These are phyloP conservation scores for Magnaporthiopsis rhizophila DNA, from an alignment of 2,329 filamentous ascomycete species.

Conservation along the genomic window DNA sequence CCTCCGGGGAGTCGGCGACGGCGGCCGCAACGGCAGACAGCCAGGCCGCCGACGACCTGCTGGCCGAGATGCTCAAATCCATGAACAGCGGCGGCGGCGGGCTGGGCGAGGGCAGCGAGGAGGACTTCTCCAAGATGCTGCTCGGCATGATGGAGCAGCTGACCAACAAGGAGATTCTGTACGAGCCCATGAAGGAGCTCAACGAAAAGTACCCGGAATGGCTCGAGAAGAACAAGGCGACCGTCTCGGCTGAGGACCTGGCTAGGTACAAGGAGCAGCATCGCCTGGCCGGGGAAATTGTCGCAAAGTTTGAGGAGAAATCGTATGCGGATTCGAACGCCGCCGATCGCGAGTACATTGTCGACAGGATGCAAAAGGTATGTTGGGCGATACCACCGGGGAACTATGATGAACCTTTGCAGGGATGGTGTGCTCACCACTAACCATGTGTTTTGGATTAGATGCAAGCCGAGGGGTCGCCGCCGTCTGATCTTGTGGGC, in stretches of 20 bases:
- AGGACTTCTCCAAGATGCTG: slow-evolving; percentile 90
- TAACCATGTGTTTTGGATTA: slow-evolving; percentile 27
- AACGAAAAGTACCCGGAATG: slow-evolving; percentile 86
- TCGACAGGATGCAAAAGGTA: slow-evolving; percentile 97
- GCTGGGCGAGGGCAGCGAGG: slow-evolving; percentile 53
- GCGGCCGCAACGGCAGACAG: slow-evolving; percentile 52
- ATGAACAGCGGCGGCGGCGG: slow-evolving; percentile 55
- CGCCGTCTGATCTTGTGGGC: slow-evolving; percentile 83
- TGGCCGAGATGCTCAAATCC: slow-evolving; percentile 88
- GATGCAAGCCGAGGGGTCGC: slow-evolving; percentile 96
- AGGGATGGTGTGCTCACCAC: neutral
- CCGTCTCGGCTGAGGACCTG: slow-evolving; percentile 62
- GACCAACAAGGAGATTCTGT: slow-evolving; percentile 95
- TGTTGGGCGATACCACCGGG: slow-evolving; percentile 17
- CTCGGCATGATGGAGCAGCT: slow-evolving; percentile 99
- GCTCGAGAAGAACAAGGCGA: slow-evolving; percentile 68
- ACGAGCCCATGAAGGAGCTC: slow-evolving; percentile 97
- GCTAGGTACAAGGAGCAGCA: slow-evolving; percentile 77
- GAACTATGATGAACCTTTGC: neutral
- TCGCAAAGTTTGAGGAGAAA: slow-evolving; percentile 75
- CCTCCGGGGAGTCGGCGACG: slow-evolving; percentile 76
- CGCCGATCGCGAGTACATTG: slow-evolving; percentile 81
- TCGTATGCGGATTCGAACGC: slow-evolving; percentile 77
- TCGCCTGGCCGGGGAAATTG: slow-evolving; percentile 73
- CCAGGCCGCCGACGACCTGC: slow-evolving; percentile 65